Evolutionary conservation across 2,329 filamentous ascomycete genomes (phyloP).

Genomic region (Diaporthe batatas): DNA sequence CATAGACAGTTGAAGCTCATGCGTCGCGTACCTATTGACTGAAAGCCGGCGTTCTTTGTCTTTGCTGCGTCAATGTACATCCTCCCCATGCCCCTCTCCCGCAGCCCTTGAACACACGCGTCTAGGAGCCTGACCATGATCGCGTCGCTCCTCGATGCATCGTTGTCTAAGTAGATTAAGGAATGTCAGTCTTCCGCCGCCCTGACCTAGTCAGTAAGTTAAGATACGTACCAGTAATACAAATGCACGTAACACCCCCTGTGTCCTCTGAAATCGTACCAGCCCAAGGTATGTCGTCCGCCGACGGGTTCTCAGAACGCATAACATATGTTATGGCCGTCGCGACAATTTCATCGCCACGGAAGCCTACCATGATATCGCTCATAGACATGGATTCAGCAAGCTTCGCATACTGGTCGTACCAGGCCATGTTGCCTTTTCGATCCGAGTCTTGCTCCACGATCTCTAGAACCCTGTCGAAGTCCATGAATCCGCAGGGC

Average conservation of each 20-base stretch:
- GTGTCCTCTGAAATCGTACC: constrained; percentile 62
- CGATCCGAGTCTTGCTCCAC: constrained; percentile 62
- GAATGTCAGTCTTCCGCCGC: background rate
- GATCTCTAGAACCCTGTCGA: constrained; percentile 61
- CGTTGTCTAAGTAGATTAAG: constrained; percentile 54
- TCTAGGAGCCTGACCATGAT: constrained; percentile 68
- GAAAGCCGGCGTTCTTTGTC: constrained; percentile 63
- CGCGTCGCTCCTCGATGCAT: constrained; percentile 59
- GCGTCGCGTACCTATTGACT: constrained; percentile 63
- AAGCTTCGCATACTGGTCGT: constrained; percentile 69
- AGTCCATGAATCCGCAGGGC: constrained; percentile 60
- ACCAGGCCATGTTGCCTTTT: constrained; percentile 68
- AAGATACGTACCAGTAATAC: constrained; percentile 63
- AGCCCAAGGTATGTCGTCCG: constrained; percentile 69
- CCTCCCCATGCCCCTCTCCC: constrained; percentile 63
- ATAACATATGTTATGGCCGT: constrained; percentile 68
- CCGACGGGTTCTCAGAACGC: constrained; percentile 59
- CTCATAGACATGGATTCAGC: constrained; percentile 61
- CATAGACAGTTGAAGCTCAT: background rate
- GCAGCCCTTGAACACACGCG: constrained; percentile 62
- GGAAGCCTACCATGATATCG: constrained; percentile 68
- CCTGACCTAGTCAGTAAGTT: background rate
- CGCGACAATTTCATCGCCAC: constrained; percentile 63
- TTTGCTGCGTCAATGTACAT: constrained; percentile 70
- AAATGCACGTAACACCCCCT: constrained; percentile 72